Evolutionary conservation across 2,329 filamentous ascomycete genomes (phyloP).

Genomic region (Fusarium abutilonis): DNA sequence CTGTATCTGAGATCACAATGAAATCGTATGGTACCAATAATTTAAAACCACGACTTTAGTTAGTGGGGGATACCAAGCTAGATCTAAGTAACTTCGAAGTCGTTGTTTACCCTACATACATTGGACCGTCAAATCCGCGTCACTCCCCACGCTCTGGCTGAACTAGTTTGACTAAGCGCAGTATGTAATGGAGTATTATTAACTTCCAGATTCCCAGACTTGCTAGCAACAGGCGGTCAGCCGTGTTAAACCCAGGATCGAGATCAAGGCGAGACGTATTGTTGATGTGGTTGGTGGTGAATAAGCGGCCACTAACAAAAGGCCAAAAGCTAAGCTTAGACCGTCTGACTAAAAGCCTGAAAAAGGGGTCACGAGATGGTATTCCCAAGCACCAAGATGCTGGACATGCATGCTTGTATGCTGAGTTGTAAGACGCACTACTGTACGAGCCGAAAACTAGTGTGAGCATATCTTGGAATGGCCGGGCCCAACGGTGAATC

Average conservation of each 20-base stretch:
- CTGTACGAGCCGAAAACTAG: constrained; percentile 18
- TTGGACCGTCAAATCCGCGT: constrained; percentile 8
- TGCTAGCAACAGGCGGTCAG: constrained; percentile 27
- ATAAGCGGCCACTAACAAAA: constrained; percentile 12
- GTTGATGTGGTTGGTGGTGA: constrained; percentile 23
- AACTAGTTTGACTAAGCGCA: not conserved
- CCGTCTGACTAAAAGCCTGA: constrained; percentile 24
- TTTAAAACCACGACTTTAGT: constrained; percentile 5
- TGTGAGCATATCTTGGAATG: constrained; percentile 21
- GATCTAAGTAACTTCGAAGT: constrained; percentile 3
- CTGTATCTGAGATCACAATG: constrained; percentile 20
- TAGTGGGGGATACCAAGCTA: constrained; percentile 11
- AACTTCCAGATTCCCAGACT: not conserved
- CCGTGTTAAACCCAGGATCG: constrained; percentile 7
- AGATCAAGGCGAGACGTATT: constrained; percentile 20
- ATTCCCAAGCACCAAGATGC: constrained; percentile 18
- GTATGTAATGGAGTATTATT: not conserved
- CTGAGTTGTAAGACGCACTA: constrained; percentile 25
- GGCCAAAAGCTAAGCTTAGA: constrained; percentile 4
- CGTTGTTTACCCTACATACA: constrained; percentile 2
- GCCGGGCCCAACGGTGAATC: constrained; percentile 14
- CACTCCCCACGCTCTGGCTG: constrained; percentile 3
- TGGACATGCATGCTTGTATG: constrained; percentile 22
- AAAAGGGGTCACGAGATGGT: constrained; percentile 33
- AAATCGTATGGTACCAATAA: constrained; percentile 6